Conservation (phyloP, 2,329 filamentous ascomycete genomes). For the Claviceps sp. region DNA sequence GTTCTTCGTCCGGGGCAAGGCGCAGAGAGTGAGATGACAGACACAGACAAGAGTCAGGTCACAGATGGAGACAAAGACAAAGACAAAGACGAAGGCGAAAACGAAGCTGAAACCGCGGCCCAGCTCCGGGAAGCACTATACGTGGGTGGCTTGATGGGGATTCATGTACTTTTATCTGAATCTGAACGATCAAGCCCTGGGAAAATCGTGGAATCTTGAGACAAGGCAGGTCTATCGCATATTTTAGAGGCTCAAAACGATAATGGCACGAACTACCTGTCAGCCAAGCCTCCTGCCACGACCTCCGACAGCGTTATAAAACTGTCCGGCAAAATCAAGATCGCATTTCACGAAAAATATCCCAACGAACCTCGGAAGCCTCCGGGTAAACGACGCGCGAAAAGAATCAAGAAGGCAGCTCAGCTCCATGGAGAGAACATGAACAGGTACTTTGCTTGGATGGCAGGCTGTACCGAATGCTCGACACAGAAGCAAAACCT, state of each 20-base stretch:
- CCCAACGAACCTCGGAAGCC: conserved; percentile 23
- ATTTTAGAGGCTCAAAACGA: too few species aligned
- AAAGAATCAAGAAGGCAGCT: background rate
- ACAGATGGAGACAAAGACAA: background rate
- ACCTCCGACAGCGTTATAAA: conserved; percentile 20
- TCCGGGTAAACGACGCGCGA: conserved; percentile 11
- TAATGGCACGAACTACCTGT: too few species aligned
- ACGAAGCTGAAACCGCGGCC: background rate
- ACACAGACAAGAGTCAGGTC: background rate
- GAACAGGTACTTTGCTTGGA: conserved; percentile 9
- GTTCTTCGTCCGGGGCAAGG: background rate
- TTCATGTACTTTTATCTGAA: conserved; percentile 9
- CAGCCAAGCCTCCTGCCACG: background rate
- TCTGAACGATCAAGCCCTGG: conserved; percentile 22
- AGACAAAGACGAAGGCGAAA: background rate
- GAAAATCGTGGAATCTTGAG: conserved; percentile 23
- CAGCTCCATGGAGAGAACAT: too few species aligned
- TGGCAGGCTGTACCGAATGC: conserved; percentile 8
- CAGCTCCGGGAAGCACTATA: background rate
- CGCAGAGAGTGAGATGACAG: too few species aligned
- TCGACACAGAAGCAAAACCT: conserved; percentile 8
- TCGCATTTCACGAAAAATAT: conserved; percentile 15
- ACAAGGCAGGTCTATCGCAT: background rate
- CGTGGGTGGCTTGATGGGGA: background rate
- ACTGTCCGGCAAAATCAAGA: conserved; percentile 18